These are phyloP conservation scores for Saprolegnia diclina DNA, from an alignment of 352 stramenopile genomes.

Conservation along the genomic window DNA sequence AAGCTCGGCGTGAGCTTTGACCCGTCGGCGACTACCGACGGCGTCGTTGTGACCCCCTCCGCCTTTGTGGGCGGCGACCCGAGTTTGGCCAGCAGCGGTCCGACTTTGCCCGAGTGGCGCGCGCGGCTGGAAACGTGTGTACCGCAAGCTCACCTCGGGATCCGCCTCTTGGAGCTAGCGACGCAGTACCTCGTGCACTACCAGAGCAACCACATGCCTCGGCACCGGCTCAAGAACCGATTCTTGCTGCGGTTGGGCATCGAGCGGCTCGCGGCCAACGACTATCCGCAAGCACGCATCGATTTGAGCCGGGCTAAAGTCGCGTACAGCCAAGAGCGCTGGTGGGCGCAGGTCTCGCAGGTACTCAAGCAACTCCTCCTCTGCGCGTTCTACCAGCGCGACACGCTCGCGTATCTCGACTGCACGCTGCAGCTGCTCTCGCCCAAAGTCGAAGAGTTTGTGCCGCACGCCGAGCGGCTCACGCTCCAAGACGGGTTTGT, in stretches of 20 bases:
- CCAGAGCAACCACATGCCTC: slow-evolving; percentile 57
- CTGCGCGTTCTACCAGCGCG: slow-evolving; percentile 65
- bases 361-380: slow-evolving; percentile 68
- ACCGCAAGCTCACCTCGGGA: slow-evolving; percentile 61
- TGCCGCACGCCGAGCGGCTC: slow-evolving; percentile 48
- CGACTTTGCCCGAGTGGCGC: slow-evolving; percentile 52
- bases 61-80: slow-evolving; percentile 65
- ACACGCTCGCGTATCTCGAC: slow-evolving; percentile 69
- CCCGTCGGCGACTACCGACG: slow-evolving; percentile 24
- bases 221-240: slow-evolving; percentile 66
- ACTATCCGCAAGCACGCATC: slow-evolving; percentile 56
- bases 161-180: slow-evolving; percentile 69
- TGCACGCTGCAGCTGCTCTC: slow-evolving; percentile 73
- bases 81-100: slow-evolving; percentile 44
- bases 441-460: slow-evolving; percentile 61
- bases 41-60: slow-evolving; percentile 51
- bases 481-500: slow-evolving; percentile 56
- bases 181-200: slow-evolving; percentile 69
- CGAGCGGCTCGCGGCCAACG: slow-evolving; percentile 59
- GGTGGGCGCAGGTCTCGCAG: slow-evolving; percentile 66
- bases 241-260: slow-evolving; percentile 66
- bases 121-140: slow-evolving; percentile 53
- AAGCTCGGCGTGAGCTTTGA: slow-evolving; percentile 44
- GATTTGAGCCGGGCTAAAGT: slow-evolving; percentile 69
- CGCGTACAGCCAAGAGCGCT: slow-evolving; percentile 54